These are phyloP conservation scores for Picochlorum sp. DNA, from an alignment of 139 green algal species.

Conservation along the genomic window DNA sequence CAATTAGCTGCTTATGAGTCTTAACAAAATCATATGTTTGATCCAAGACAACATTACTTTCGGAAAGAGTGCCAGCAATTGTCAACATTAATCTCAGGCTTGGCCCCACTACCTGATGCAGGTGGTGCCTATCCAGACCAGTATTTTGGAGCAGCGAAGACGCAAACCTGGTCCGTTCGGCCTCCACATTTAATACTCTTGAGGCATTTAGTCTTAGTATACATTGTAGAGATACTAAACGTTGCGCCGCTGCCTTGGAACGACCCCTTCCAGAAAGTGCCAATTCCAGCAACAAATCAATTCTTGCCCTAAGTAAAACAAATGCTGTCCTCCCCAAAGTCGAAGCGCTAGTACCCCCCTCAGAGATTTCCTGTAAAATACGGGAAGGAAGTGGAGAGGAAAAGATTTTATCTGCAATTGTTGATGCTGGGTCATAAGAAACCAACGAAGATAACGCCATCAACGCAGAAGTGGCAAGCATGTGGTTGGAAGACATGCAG, in stretches of 20 bases:
- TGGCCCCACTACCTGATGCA: constrained; percentile 24
- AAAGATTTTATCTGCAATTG: constrained; percentile 28
- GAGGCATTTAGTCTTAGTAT: constrained; percentile 31
- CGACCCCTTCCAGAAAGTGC: constrained; percentile 15
- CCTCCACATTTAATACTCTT: constrained; percentile 30
- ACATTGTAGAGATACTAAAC: constrained; percentile 33
- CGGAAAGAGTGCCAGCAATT: constrained; percentile 22
- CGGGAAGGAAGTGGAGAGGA: constrained; percentile 26
- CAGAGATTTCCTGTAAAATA: constrained; percentile 30
- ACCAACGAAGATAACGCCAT: constrained; percentile 45
- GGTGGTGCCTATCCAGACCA: not conserved
- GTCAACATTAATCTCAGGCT: constrained; percentile 39
- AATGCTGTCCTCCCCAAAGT: constrained; percentile 6
- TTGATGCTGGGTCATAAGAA: constrained; percentile 17
- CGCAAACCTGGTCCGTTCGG: constrained; percentile 32
- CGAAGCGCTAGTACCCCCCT: constrained; percentile 15
- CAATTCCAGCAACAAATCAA: constrained; percentile 51
- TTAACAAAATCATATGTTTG: constrained; percentile 38
- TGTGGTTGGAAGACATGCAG: constrained; percentile 15
- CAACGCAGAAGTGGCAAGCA: constrained; percentile 31
- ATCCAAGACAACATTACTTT: constrained; percentile 19
- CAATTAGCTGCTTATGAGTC: constrained; percentile 30
- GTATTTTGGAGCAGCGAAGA: not conserved
- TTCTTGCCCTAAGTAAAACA: constrained; percentile 43
- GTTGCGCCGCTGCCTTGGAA: constrained; percentile 31